Evolutionary conservation across 1,284 basidiomycete species (phyloP), one percentile per base, ranked within the genome.

Genomic region (Ustilago trichophora): DNA sequence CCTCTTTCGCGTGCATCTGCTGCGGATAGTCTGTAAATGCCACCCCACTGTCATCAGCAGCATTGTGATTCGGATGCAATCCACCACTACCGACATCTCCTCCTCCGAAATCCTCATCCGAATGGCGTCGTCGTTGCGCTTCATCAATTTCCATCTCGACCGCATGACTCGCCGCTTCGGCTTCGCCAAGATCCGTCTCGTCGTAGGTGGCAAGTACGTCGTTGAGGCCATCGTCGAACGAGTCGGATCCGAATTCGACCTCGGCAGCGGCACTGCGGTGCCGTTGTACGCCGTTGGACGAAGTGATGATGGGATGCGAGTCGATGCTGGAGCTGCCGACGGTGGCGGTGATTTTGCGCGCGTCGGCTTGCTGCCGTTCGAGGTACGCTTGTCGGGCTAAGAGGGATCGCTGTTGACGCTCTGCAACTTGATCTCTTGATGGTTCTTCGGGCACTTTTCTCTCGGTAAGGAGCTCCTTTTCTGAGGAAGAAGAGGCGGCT

Each of bases 61-160:
- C 50, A 18, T 42, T 33, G 48, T 44, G 22, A n/a, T 46, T 48
- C 0, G 34, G 16, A 36, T 37, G 38, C 44, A 43, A 22, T n/a
- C n/a, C n/a, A 10, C n/a, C 21, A 32, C 32, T 47, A 10, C 24
- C 13, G 5, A 48, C 50, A 4, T 10, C 40, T 4, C 25, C 32
- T n/a, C n/a, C n/a, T 10, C 35, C 52, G 3, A 41, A 41, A 15
- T 45, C 36, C 7, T 36, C 55, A 10, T 7, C 36, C 6, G 35
- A 37, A 5, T 15, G 19, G 18, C 15, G 40, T 25, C 21, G 36
- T 7, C 24, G 42, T 4, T 47, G 37, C 3, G 34, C 48, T 13
- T 48, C 27, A 18, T 60, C 53, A 22, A 64, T 64, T 43, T 71
- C 57, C 57, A 71, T 54, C 44, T 71, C 62, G 38, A 65, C 43